Conservation (phyloP, 1,139 yeast species). For the Geotrichum europaeum region DNA sequence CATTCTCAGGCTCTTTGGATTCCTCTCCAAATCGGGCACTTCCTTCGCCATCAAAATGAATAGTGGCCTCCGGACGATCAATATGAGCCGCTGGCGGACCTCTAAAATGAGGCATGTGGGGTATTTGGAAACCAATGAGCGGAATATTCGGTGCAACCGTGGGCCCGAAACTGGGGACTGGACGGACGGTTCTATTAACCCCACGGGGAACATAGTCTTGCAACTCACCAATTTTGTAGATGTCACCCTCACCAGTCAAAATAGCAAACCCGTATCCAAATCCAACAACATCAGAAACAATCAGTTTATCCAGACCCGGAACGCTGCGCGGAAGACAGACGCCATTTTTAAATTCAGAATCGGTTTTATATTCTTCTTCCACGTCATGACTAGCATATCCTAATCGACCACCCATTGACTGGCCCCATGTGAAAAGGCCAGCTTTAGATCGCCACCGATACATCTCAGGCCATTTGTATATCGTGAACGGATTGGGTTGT, state of each 20-base stretch:
- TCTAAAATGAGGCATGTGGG: background rate
- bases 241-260: conserved; percentile 31
- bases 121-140: background rate
- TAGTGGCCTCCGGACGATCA: background rate
- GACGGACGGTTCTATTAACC: background rate
- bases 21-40: background rate
- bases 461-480: conserved; percentile 45
- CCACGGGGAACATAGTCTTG: background rate
- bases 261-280: conserved; percentile 67
- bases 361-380: conserved; percentile 11
- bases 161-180: background rate
- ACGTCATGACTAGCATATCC: conserved; percentile 41
- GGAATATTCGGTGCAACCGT: background rate
- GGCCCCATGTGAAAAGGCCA: conserved; percentile 63
- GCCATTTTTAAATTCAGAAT: conserved; percentile 5
- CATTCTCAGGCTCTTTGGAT: background rate
- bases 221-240: conserved; percentile 27
- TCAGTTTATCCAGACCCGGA: conserved; percentile 31
- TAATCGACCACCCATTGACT: conserved; percentile 47
- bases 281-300: conserved; percentile 52
- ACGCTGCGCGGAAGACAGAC: conserved; percentile 25
- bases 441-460: conserved; percentile 41
- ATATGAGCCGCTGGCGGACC: background rate
- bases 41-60: background rate
- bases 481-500: conserved; percentile 26